These are phyloP conservation scores for Russula foetens DNA, from an alignment of 768 basidiomycete genomes.

Conservation along the genomic window DNA sequence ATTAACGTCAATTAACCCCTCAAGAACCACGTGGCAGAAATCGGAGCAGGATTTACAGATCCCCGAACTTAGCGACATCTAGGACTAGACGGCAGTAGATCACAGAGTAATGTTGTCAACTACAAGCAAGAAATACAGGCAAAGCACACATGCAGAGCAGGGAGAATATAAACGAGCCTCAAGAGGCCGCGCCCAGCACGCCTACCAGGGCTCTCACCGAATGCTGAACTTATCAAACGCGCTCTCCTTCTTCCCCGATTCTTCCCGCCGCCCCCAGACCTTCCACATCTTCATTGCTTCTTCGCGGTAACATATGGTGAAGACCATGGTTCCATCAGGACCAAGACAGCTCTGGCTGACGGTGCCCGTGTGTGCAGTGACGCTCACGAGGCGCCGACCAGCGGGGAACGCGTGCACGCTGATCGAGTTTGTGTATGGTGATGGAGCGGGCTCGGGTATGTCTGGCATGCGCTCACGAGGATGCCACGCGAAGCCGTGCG, in stretches of 20 bases:
- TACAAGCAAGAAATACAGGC: constrained; percentile 7
- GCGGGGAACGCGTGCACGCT: constrained; percentile 48
- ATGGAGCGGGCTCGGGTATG: constrained; percentile 6
- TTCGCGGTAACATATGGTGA: constrained; percentile 55
- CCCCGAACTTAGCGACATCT: no score
- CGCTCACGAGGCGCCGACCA: constrained; percentile 42
- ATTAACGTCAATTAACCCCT: neutral
- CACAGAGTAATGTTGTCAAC: no score
- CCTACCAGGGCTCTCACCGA: neutral
- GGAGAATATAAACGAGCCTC: neutral
- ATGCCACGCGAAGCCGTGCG: constrained; percentile 46
- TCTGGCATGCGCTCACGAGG: constrained; percentile 12
- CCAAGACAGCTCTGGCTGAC: constrained; percentile 56
- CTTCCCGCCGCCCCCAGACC: constrained; percentile 38
- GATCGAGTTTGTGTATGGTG: constrained; percentile 34
- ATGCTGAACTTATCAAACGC: constrained; percentile 19
- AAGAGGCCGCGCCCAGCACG: neutral
- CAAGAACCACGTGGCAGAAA: neutral
- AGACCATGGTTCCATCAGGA: constrained; percentile 53
- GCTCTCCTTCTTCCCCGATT: constrained; percentile 11
- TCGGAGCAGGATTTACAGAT: no score
- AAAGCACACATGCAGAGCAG: constrained; percentile 8
- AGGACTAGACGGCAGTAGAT: no score
- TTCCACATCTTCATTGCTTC: constrained; percentile 71
- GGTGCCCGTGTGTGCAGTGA: constrained; percentile 45